Percentiles rank a stretch among this genome's conserved stretches.
Evolutionary conservation across 176 grass and related monocot species (phyloP).

Genomic region (Neostapfia colusana): DNA sequence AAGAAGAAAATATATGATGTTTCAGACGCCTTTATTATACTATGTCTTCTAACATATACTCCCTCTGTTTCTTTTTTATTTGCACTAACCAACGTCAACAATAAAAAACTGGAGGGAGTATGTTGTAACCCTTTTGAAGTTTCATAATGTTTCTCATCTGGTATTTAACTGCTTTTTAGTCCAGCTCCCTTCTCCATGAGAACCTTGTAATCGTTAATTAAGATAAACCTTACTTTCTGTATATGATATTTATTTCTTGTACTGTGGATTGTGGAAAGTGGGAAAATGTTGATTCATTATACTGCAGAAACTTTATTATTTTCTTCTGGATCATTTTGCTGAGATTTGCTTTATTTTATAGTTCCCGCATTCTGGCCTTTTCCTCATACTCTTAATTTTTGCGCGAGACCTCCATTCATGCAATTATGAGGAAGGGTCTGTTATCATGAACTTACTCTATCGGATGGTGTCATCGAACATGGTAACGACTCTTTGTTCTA

Average conservation of each 20-base stretch:
- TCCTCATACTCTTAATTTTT: conserved; percentile 71
- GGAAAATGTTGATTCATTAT: conserved; percentile 11
- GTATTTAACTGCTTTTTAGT: neutral
- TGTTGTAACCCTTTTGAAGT: neutral
- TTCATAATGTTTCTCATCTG: neutral
- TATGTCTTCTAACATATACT: neutral
- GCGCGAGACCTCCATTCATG: conserved; percentile 65
- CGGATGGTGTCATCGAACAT: conserved; percentile 73
- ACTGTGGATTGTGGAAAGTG: conserved; percentile 1
- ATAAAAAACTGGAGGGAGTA: too few species aligned
- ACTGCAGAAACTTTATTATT: neutral
- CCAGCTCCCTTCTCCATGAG: neutral
- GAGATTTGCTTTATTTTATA: conserved; percentile 46
- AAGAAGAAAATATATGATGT: neutral
- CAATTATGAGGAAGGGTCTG: conserved; percentile 59
- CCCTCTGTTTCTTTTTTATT: too few species aligned
- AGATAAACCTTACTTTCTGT: neutral
- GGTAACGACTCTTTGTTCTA: conserved; percentile 38
- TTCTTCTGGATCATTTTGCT: conserved; percentile 32
- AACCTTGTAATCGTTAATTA: neutral
- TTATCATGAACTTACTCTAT: conserved; percentile 68
- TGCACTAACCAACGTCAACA: too few species aligned
- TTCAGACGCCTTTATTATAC: neutral
- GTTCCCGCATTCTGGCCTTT: conserved; percentile 85
- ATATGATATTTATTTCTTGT: neutral